Evolutionary conservation across 2,329 filamentous ascomycete genomes (phyloP).

Genomic region (Fusarium ambrosium): DNA sequence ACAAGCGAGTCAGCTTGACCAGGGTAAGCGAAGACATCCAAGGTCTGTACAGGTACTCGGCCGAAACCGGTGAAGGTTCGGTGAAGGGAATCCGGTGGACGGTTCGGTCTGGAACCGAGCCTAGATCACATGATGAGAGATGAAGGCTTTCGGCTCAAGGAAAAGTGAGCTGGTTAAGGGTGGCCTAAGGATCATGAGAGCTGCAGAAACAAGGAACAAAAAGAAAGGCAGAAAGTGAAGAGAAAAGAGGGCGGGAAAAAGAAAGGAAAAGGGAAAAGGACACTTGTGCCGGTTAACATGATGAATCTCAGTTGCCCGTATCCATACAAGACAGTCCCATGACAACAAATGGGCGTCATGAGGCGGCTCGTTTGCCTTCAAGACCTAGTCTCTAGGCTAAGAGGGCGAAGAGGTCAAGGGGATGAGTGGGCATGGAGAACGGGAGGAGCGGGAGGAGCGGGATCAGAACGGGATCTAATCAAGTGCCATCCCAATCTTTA

Average conservation of each 20-base stretch:
- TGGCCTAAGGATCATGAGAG: background rate
- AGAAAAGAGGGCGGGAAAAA: background rate
- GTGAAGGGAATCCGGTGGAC: conserved; percentile 8
- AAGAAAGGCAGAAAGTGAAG: background rate
- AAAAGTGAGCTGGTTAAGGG: background rate
- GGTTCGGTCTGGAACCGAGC: background rate
- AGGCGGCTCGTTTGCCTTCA: background rate
- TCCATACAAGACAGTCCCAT: background rate
- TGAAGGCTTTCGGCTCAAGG: background rate
- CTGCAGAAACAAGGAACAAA: background rate
- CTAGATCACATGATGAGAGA: conserved; percentile 15
- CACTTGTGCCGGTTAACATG: background rate
- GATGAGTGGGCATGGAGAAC: background rate
- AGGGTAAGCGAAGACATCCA: background rate
- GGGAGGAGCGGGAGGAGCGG: conserved; percentile 2
- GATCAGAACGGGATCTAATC: conserved; percentile 6
- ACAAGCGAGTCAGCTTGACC: background rate
- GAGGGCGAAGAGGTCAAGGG: background rate
- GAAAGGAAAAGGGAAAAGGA: background rate
- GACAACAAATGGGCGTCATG: background rate
- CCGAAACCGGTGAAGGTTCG: conserved; percentile 13
- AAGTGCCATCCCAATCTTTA: background rate
- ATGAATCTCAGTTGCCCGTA: background rate
- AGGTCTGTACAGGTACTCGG: conserved; percentile 2
- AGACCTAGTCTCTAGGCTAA: background rate